Evolutionary conservation across 208 protist genomes (phyloP).

Genomic region (Leishmania braziliensis): DNA sequence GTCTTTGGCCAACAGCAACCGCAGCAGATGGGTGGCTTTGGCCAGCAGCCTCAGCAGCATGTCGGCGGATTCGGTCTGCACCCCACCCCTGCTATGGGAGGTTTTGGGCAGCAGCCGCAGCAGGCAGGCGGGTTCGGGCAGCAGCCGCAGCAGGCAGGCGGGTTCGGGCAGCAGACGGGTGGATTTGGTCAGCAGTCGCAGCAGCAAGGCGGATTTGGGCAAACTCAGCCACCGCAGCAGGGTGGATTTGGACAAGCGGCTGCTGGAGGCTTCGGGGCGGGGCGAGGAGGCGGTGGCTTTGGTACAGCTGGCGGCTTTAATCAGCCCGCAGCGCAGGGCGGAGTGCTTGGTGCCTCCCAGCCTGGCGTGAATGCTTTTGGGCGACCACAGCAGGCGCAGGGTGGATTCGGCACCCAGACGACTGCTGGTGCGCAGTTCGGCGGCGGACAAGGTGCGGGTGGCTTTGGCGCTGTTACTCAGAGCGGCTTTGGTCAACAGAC

Average conservation of each 20-base stretch:
- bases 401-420: slow-evolving; percentile 21
- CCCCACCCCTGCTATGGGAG: slow-evolving; percentile 21
- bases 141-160: slow-evolving; percentile 26
- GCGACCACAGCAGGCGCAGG: slow-evolving; percentile 21
- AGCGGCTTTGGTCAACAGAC: slow-evolving; percentile 30
- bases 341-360: slow-evolving; percentile 13
- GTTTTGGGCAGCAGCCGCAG: slow-evolving; percentile 44
- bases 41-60: slow-evolving; percentile 26
- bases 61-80: slow-evolving; percentile 46
- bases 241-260: slow-evolving; percentile 36
- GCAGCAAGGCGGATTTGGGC: slow-evolving; percentile 40
- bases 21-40: slow-evolving; percentile 43
- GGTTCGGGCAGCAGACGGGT: slow-evolving; percentile 45
- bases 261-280: slow-evolving; percentile 33
- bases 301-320: slow-evolving; percentile 14
- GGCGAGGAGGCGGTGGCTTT: slow-evolving; percentile 13
- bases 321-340: slow-evolving; percentile 10
- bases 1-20: slow-evolving; percentile 42
- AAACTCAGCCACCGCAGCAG: slow-evolving; percentile 11
- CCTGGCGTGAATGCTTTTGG: slow-evolving; percentile 13
- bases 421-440: slow-evolving; percentile 14
- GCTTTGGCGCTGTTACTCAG: slow-evolving; percentile 31
- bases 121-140: slow-evolving; percentile 49
- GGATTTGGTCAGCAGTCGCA: slow-evolving; percentile 50
- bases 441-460: slow-evolving; percentile 16